A percentile compares a stretch with the other conserved stretches of the same genome.
phyloP scores from a whole-genome alignment of 2,329 filamentous ascomycete species.

The Monilinia fructigena region DNA sequence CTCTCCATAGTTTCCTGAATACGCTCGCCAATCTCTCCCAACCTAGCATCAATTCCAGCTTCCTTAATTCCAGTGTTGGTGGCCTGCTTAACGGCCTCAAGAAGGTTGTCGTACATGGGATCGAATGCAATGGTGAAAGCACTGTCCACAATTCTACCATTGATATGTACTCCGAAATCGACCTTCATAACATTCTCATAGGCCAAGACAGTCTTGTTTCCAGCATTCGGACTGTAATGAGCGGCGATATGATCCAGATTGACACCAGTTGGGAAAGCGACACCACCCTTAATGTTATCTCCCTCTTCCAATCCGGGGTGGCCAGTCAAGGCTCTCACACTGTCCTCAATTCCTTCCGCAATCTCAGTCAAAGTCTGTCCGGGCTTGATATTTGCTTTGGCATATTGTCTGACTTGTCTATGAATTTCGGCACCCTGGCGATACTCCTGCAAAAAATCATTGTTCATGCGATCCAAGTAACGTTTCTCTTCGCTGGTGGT shows the following conservation, averaged over 20 bases:
- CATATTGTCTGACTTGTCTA: slow-evolving; percentile 81
- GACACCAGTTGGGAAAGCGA: slow-evolving; percentile 83
- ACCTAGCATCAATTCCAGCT: slow-evolving; percentile 87
- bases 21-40: slow-evolving; percentile 62
- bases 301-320: slow-evolving; percentile 76
- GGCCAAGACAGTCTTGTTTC: slow-evolving; percentile 71
- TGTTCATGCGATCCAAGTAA: slow-evolving; percentile 76
- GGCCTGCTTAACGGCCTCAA: slow-evolving; percentile 65
- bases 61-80: slow-evolving; percentile 79
- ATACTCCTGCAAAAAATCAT: slow-evolving; percentile 77
- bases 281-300: slow-evolving; percentile 73
- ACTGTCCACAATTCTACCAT: slow-evolving; percentile 69
- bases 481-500: slow-evolving; percentile 84
- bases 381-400: slow-evolving; percentile 75
- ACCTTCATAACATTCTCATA: slow-evolving; percentile 71
- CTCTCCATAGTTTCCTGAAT: slow-evolving; percentile 63
- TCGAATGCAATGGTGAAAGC: slow-evolving; percentile 70
- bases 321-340: slow-evolving; percentile 72
- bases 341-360: slow-evolving; percentile 82
- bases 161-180: slow-evolving; percentile 70
- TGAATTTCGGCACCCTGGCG: slow-evolving; percentile 86
- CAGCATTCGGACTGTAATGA: slow-evolving; percentile 83
- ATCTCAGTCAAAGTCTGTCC: slow-evolving; percentile 79
- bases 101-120: slow-evolving; percentile 65
- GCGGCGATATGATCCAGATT: slow-evolving; percentile 83